Base-by-base conservation (phyloP, 148 eudicot genomes). In the Diospyros lotus region DNA sequence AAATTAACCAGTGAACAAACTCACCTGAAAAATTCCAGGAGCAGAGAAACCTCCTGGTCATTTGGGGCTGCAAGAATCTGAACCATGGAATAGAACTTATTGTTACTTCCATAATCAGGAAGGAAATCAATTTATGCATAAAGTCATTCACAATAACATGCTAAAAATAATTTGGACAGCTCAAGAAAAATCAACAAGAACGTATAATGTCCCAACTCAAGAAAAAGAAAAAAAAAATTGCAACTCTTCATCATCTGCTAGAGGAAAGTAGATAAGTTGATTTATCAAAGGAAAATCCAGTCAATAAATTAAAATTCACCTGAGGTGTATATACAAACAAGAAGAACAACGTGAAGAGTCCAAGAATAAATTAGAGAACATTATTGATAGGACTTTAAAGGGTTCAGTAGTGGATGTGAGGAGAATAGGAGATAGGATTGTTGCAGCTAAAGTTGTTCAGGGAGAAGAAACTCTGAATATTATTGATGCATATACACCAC, bases 61-160 rank as follows among this genome's bases (percentile, higher is more conserved):
- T 78, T 88, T 75, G 98, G 97, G 41, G 91, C 84, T 83, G 86
- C 92, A 78, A 92, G 96, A 79, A 95, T 95, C 98, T 95, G 83
- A 68, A 75, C 52, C 76, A 86, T 64, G 81, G 58, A 78, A 82
- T 82, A 79, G 69, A 59, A 69, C 39, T 55, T 42, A 60, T 4
- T 28, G 46, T 74, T 58, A 46, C 44, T 48, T 75, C 66, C 69
- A 64, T 70, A 9, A 76, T 70, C 69, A 76, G 14, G 46, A 64
- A 60, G 43, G 1, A 58, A 3, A 53, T 46, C 64, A 74, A 73
- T 28, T 28, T 28, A 28, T 28, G 28, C 55, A 4, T 46, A 58
- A 71, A 46, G 58, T 68, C n/a, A 62, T 14, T 42, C 40, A 64
- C 12, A 18, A 73, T 18, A 68, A 43, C 60, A 52, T 5, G 58